phyloP scores from a whole-genome alignment of 23 red algal species.

The Pyropia haitanensis region DNA sequence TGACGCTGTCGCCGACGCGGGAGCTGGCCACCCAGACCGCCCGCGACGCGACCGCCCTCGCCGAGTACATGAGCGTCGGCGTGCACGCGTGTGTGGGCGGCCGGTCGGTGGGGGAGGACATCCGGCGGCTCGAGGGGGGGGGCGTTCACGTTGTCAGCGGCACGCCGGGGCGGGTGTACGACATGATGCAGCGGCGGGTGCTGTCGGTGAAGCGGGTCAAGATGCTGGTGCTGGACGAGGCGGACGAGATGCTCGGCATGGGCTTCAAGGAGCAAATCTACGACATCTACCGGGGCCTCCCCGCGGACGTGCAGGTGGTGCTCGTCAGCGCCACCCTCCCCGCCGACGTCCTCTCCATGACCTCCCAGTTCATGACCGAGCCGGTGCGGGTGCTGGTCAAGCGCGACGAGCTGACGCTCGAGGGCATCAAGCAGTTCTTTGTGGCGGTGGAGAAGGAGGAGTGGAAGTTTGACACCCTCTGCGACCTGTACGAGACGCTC shows the following conservation, averaged over 20 bases:
- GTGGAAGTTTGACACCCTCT: conserved; percentile 93
- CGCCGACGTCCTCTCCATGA: conserved; percentile 64
- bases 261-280: conserved; percentile 92
- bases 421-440: conserved; percentile 78
- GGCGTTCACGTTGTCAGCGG: conserved; percentile 74
- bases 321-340: conserved; percentile 78
- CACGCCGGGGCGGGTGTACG: conserved; percentile 75
- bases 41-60: conserved; percentile 25
- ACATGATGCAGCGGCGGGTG: conserved; percentile 63
- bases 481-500: conserved; percentile 86
- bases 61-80: conserved; percentile 44
- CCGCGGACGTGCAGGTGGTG: conserved; percentile 55
- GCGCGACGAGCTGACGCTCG: conserved; percentile 72
- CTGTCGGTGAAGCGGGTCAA: conserved; percentile 27
- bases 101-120: conserved; percentile 53
- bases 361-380: conserved; percentile 66
- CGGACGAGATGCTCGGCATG: conserved; percentile 75
- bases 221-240: conserved; percentile 73
- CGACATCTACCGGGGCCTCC: conserved; percentile 73
- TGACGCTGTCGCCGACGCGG: conserved; percentile 72
- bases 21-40: conserved; percentile 83
- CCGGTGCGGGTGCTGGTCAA: conserved; percentile 76
- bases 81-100: conserved; percentile 57
- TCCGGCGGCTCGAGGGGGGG: conserved; percentile 39
- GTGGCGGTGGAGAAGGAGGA: conserved; percentile 83